phyloP scores from a whole-genome alignment of 768 basidiomycete species.

The Lentinula sp. region DNA sequence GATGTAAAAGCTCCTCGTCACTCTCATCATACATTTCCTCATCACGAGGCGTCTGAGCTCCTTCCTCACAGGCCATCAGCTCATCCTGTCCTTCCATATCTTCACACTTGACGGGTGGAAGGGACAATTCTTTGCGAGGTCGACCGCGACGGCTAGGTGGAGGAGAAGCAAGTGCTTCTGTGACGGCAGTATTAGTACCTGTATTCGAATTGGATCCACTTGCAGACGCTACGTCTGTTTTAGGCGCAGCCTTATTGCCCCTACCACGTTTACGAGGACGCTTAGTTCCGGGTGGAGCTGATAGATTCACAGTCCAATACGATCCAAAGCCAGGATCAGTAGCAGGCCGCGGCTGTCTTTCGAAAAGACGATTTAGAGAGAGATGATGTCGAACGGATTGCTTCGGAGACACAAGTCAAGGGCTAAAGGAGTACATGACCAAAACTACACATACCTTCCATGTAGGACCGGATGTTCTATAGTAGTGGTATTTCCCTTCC shows the following conservation, averaged over 20 bases:
- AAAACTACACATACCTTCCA: slow-evolving; percentile 62
- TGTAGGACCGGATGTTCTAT: slow-evolving; percentile 72
- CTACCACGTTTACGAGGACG: slow-evolving; percentile 77
- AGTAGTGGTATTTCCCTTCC: slow-evolving; percentile 81
- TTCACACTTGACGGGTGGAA: slow-evolving; percentile 32
- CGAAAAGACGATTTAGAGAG: slow-evolving; percentile 76
- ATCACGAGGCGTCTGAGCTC: slow-evolving; percentile 21
- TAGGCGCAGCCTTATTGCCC: slow-evolving; percentile 36
- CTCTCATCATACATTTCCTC: slow-evolving; percentile 53
- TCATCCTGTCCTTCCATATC: slow-evolving; percentile 23
- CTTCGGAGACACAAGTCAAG: slow-evolving; percentile 27
- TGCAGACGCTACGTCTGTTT: neutral
- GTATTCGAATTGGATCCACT: neutral
- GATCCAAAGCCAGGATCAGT: slow-evolving; percentile 85
- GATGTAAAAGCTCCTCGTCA: slow-evolving; percentile 51
- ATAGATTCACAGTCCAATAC: slow-evolving; percentile 85
- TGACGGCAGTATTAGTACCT: neutral
- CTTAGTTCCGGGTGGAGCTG: slow-evolving; percentile 83
- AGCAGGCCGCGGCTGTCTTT: slow-evolving; percentile 74
- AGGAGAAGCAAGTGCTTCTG: neutral
- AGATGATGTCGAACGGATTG: slow-evolving; percentile 87
- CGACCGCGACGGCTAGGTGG: slow-evolving; percentile 12
- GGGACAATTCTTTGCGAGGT: slow-evolving; percentile 13
- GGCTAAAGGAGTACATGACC: neutral
- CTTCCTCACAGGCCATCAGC: slow-evolving; percentile 8